Percentiles rank a stretch among this genome's conserved stretches.
These are phyloP conservation scores for Hanseniaspora hatyaiensis DNA, from an alignment of 805 yeast genomes.

Conservation along the genomic window DNA sequence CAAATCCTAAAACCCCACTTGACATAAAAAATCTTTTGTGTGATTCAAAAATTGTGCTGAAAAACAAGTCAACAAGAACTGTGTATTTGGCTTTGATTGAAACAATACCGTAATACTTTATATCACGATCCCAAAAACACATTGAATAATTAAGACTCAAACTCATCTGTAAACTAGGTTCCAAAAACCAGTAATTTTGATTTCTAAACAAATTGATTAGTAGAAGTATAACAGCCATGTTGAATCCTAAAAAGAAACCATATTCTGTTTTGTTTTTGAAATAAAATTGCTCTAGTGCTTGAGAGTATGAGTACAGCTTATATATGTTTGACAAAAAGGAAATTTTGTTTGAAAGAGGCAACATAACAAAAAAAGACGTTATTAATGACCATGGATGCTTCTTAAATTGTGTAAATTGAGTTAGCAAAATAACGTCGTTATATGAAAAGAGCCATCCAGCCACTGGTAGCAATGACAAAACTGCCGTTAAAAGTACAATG, in stretches of 20 bases:
- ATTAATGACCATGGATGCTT: background rate
- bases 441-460: background rate
- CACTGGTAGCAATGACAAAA: background rate
- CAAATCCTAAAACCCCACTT: conserved; percentile 39
- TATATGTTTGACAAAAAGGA: conserved; percentile 1
- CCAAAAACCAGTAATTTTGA: conserved; percentile 7
- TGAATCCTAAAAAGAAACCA: conserved; percentile 10
- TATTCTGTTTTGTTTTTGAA: background rate
- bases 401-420: too few relatives aligned
- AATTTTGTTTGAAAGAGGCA: background rate
- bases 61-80: conserved; percentile 32
- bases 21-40: conserved; percentile 34
- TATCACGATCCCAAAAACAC: conserved; percentile 40
- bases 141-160: conserved; percentile 55
- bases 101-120: conserved; percentile 43
- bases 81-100: conserved; percentile 45
- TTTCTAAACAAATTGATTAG: conserved; percentile 3
- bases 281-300: conserved; percentile 10
- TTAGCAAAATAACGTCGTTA: background rate
- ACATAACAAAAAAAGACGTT: conserved; percentile 9
- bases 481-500: conserved; percentile 33
- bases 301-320: conserved; percentile 10
- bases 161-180: conserved; percentile 6
- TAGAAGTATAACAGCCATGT: conserved; percentile 1
- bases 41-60: conserved; percentile 36